Percentiles rank a stretch among this genome's conserved stretches.
phyloP scores from a whole-genome alignment of 495 filamentous ascomycete species.

The Copromyces sp. region DNA sequence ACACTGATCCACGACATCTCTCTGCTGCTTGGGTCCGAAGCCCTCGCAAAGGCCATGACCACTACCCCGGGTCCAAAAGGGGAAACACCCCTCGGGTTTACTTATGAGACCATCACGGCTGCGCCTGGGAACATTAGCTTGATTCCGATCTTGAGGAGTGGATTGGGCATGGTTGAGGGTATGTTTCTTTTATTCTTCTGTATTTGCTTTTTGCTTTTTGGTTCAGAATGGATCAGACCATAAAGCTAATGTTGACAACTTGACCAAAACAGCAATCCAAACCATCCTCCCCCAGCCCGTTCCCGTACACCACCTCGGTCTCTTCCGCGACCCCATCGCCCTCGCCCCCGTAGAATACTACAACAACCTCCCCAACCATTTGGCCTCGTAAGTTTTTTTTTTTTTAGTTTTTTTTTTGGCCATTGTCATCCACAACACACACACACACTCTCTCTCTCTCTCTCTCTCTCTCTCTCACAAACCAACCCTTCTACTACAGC shows the following conservation, averaged over 20 bases:
- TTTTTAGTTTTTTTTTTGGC: too few relatives aligned
- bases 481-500: too few relatives aligned
- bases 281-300: slow-evolving; percentile 71
- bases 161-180: slow-evolving; percentile 82
- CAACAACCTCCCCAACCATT: slow-evolving; percentile 85
- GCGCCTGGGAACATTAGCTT: slow-evolving; percentile 59
- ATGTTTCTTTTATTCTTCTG: slow-evolving; percentile 2
- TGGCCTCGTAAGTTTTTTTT: background rate
- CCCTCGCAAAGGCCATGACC: slow-evolving; percentile 56
- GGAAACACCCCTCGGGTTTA: slow-evolving; percentile 60
- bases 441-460: too few relatives aligned
- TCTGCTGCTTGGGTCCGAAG: slow-evolving; percentile 73
- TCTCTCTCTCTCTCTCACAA: too few relatives aligned
- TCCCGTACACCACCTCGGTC: slow-evolving; percentile 84
- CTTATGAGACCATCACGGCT: slow-evolving; percentile 51
- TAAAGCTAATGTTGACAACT: too few relatives aligned
- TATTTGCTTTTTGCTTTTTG: background rate
- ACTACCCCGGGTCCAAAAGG: slow-evolving; percentile 46
- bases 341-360: slow-evolving; percentile 95
- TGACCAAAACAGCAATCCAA: slow-evolving; percentile 51
- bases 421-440: too few relatives aligned
- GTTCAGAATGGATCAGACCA: too few relatives aligned
- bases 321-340: slow-evolving; percentile 78
- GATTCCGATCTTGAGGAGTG: slow-evolving; percentile 87
- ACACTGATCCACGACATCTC: slow-evolving; percentile 75